These are phyloP conservation scores for Leucocoprinus sp. DNA, from an alignment of 768 basidiomycete species.

Conservation along the genomic window DNA sequence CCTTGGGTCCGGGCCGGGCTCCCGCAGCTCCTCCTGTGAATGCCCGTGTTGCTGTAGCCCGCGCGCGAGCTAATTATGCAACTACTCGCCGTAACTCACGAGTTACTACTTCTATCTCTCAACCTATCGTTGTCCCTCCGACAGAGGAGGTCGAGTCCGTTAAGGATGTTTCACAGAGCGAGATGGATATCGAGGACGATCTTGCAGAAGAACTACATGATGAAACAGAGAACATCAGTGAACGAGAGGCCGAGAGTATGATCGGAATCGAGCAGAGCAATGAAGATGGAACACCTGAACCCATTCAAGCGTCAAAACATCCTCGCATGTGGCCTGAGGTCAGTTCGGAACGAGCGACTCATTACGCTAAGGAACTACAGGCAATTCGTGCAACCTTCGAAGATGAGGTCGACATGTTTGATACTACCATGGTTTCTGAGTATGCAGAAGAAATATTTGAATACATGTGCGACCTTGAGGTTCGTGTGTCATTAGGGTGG, in stretches of 20 bases:
- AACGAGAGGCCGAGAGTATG: slow-evolving; percentile 61
- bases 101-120: slow-evolving; percentile 26
- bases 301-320: slow-evolving; percentile 24
- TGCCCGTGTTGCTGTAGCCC: slow-evolving; percentile 21
- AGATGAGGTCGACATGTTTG: slow-evolving; percentile 66
- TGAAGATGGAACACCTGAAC: slow-evolving; percentile 26
- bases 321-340: slow-evolving; percentile 69
- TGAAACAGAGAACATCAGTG: slow-evolving; percentile 34
- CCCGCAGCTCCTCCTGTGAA: slow-evolving; percentile 34
- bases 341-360: slow-evolving; percentile 49
- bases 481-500: slow-evolving; percentile 21
- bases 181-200: slow-evolving; percentile 60
- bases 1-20: slow-evolving; percentile 51
- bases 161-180: slow-evolving; percentile 31
- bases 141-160: slow-evolving; percentile 30
- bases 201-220: slow-evolving; percentile 30
- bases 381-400: slow-evolving; percentile 60
- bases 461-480: slow-evolving; percentile 94
- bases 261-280: slow-evolving; percentile 43
- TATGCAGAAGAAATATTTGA: slow-evolving; percentile 98
- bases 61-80: slow-evolving; percentile 11
- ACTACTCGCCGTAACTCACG: slow-evolving; percentile 32
- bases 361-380: slow-evolving; percentile 55
- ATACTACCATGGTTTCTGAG: slow-evolving; percentile 96
- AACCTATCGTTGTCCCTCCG: slow-evolving; percentile 26